phyloP scores from a whole-genome alignment of 768 basidiomycete species.

The Vararia minispora region DNA sequence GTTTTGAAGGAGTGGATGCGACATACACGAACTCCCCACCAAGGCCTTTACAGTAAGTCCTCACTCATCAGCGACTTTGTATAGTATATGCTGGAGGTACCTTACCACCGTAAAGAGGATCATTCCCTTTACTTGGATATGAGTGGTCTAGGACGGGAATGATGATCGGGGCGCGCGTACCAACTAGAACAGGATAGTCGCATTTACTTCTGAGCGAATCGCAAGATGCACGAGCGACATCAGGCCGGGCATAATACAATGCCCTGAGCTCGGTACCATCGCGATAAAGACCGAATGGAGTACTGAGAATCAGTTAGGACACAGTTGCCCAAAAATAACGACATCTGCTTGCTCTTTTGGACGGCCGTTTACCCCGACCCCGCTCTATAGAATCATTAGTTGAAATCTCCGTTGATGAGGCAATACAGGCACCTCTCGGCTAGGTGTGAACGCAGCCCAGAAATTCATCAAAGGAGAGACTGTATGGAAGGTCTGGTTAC shows the following conservation, averaged over 20 bases:
- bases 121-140: constrained; percentile 41
- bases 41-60: constrained; percentile 35
- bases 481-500: constrained; percentile 67
- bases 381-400: constrained; percentile 35
- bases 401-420: no score
- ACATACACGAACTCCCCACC: constrained; percentile 72
- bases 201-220: constrained; percentile 50
- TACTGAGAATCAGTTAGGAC: constrained; percentile 28
- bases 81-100: neutral
- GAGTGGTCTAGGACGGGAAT: neutral
- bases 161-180: constrained; percentile 22
- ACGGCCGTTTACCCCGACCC: constrained; percentile 54
- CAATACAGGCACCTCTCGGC: constrained; percentile 45
- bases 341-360: constrained; percentile 48
- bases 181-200: constrained; percentile 67
- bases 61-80: neutral
- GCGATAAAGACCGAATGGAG: constrained; percentile 65
- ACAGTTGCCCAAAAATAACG: neutral
- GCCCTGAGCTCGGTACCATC: constrained; percentile 69
- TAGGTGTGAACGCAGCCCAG: constrained; percentile 72
- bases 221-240: constrained; percentile 61
- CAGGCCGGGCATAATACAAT: constrained; percentile 58
- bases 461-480: constrained; percentile 71
- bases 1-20: no score
- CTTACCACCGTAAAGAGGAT: constrained; percentile 69